phyloP scores from a whole-genome alignment of 768 basidiomycete genomes.

The Vishniacozyma victoriae region DNA sequence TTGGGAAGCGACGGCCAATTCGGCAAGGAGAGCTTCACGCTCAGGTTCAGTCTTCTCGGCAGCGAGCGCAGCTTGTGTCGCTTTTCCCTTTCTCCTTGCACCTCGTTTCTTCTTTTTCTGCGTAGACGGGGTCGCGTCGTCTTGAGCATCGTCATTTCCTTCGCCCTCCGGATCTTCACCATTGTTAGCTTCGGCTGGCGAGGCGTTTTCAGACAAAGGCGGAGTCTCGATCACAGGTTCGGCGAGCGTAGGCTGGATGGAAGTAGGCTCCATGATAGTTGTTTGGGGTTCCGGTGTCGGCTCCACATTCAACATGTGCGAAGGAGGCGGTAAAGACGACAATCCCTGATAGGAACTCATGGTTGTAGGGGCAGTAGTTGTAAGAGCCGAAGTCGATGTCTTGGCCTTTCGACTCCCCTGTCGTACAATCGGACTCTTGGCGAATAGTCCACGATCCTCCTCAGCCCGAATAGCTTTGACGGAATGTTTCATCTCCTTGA shows the following conservation, averaged over 20 bases:
- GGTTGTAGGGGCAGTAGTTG: conserved; percentile 18
- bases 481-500: conserved; percentile 26
- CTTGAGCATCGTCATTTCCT: conserved; percentile 15
- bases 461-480: not conserved
- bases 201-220: conserved; percentile 4
- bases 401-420: conserved; percentile 20
- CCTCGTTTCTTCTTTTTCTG: conserved; percentile 63
- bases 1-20: conserved; percentile 74
- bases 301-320: not conserved
- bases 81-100: conserved; percentile 73
- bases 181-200: conserved; percentile 1
- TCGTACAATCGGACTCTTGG: conserved; percentile 23
- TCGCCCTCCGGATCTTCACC: conserved; percentile 1
- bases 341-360: not conserved
- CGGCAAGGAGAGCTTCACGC: conserved; percentile 51
- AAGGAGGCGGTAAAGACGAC: conserved; percentile 17
- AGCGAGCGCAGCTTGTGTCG: conserved; percentile 49
- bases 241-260: too few relatives aligned
- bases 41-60: conserved; percentile 51
- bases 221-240: too few relatives aligned
- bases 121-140: conserved; percentile 12
- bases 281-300: conserved; percentile 30
- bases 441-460: conserved; percentile 20
- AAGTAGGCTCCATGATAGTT: too few relatives aligned
- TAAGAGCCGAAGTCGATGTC: conserved; percentile 36